Percentiles rank a stretch among this genome's conserved stretches.
These are phyloP conservation scores for Aegilops sharonensis DNA, from an alignment of 176 grass and related monocot genomes.

Conservation along the genomic window DNA sequence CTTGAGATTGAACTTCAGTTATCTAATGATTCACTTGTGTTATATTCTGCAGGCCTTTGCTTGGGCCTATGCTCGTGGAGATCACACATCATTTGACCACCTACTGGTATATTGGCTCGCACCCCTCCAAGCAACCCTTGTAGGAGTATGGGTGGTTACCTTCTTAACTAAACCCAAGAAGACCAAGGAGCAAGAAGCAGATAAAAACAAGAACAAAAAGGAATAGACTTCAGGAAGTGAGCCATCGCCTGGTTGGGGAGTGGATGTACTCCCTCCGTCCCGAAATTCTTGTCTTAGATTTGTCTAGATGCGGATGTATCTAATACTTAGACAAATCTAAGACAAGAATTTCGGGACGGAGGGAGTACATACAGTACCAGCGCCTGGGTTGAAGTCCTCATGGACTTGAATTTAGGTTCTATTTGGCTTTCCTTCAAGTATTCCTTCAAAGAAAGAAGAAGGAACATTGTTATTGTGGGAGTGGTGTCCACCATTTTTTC, in stretches of 20 bases:
- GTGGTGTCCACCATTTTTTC: constrained; percentile 13
- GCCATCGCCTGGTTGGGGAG: not conserved
- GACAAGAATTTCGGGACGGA: too few species aligned
- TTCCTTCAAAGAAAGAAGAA: not conserved
- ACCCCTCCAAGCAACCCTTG: constrained; percentile 79
- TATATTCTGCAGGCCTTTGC: constrained; percentile 76
- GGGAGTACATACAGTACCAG: not conserved
- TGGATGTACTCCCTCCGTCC: not conserved
- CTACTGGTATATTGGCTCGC: constrained; percentile 92
- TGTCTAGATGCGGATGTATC: too few species aligned
- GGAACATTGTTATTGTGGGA: not conserved
- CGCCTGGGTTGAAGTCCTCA: constrained; percentile 2
- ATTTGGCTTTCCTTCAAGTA: not conserved
- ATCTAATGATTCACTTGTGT: constrained; percentile 19
- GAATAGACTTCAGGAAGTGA: constrained; percentile 35
- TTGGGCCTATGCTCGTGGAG: constrained; percentile 93
- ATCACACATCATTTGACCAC: constrained; percentile 79
- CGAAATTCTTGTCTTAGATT: too few species aligned
- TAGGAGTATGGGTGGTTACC: constrained; percentile 68
- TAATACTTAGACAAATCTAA: too few species aligned
- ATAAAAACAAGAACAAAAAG: constrained; percentile 67
- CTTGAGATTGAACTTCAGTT: not conserved
- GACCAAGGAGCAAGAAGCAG: constrained; percentile 32
- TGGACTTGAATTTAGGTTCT: not conserved
- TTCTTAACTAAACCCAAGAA: constrained; percentile 59